Evolutionary conservation across 2,329 filamentous ascomycete genomes (phyloP).

Genomic region (Epicoccum nigrum): DNA sequence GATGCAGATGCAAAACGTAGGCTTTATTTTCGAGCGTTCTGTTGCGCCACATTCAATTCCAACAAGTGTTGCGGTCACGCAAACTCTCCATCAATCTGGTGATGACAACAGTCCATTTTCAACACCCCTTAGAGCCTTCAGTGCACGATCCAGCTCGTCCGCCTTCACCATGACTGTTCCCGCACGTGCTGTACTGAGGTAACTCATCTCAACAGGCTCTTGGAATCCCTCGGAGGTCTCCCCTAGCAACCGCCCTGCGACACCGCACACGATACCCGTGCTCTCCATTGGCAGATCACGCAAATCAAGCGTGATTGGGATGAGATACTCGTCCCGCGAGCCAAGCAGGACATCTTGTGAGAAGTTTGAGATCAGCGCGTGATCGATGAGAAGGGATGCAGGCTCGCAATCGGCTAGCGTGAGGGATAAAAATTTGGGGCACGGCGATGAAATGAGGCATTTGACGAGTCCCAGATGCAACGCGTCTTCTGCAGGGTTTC

Average conservation of each 20-base stretch:
- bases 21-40: not conserved
- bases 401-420: constrained; percentile 76
- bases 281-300: constrained; percentile 81
- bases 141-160: constrained; percentile 73
- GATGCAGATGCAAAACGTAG: too few species aligned
- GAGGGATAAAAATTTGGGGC: constrained; percentile 73
- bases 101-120: constrained; percentile 38
- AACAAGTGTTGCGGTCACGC: not conserved
- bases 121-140: constrained; percentile 67
- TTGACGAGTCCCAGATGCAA: constrained; percentile 56
- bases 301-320: constrained; percentile 89
- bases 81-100: constrained; percentile 13
- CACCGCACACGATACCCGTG: constrained; percentile 92
- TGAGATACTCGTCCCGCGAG: constrained; percentile 71
- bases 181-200: constrained; percentile 85
- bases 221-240: constrained; percentile 60
- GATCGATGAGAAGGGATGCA: constrained; percentile 75
- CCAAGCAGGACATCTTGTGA: constrained; percentile 72
- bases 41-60: not conserved
- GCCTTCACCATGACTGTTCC: constrained; percentile 86
- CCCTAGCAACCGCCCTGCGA: constrained; percentile 80
- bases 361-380: constrained; percentile 65
- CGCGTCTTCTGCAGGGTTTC: constrained; percentile 49
- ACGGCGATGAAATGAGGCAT: constrained; percentile 55
- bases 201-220: constrained; percentile 75